phyloP scores from a whole-genome alignment of 306 rosid genomes.

The Vigna radiata region DNA sequence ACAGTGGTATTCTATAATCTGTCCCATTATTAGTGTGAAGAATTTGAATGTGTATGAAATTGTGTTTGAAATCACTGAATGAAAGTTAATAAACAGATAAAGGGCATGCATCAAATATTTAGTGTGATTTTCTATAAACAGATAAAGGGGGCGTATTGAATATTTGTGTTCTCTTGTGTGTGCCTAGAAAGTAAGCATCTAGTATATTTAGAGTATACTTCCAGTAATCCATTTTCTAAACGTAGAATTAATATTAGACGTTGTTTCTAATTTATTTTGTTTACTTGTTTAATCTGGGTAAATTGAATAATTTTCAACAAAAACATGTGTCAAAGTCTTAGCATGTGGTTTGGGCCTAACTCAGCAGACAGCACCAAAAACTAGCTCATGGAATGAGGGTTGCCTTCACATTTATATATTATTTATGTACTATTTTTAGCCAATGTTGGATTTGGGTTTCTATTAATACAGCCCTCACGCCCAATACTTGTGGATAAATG shows the following conservation, averaged over 20 bases:
- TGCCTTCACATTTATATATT: not conserved
- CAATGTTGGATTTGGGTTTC: not conserved
- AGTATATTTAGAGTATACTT: not conserved
- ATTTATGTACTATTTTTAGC: not conserved
- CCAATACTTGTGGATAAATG: not conserved
- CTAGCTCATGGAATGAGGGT: not conserved
- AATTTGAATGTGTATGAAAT: not conserved
- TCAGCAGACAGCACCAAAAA: not conserved
- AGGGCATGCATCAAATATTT: not conserved
- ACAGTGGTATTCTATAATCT: not conserved
- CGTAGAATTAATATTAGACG: not conserved
- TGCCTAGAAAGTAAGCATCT: slow-evolving; percentile 1
- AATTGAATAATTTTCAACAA: slow-evolving; percentile 16
- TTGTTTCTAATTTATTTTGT: not conserved
- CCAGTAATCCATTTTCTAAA: not conserved
- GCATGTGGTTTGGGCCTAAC: not conserved
- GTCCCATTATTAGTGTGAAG: not conserved
- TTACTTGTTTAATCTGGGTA: not conserved
- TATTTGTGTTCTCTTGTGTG: slow-evolving; percentile 19
- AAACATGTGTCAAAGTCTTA: not conserved
- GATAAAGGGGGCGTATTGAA: not conserved
- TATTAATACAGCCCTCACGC: not conserved
- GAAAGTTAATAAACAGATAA: not conserved
- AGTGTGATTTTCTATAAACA: no score
- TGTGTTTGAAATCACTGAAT: not conserved